Base-by-base conservation (phyloP, 345 rosid species). In the Physaria fendleri region DNA sequence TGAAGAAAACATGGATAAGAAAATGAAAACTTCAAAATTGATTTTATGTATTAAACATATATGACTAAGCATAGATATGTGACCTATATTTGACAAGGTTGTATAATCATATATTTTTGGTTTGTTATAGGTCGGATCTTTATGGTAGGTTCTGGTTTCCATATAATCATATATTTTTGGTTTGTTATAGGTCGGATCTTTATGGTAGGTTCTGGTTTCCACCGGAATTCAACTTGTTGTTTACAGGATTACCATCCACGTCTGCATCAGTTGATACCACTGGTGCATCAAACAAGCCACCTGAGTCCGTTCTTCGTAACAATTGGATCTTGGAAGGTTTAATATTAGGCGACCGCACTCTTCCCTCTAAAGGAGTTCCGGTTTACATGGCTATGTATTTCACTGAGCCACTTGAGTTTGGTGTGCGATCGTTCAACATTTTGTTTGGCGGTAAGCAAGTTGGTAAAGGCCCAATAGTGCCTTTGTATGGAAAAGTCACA, bases 301-400 rank as follows among this genome's bases (percentile, higher is more conserved):
- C 64, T 21, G 50, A 37, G 57, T 18, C 48, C 11, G 2, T 66
- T 5, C 42, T 66, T 0, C 71, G 34, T 4, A 37, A 38, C 34
- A 56, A 42, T 27, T 66, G 57, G 64, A 5, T 3, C 1, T 9
- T 8, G 2, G 25, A 37, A 0, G 2, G 18, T 14, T 35, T 66
- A 56, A 0, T 4, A 20, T 11, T 65, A 45, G 2, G 1, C 2
- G 63, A 55, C 21, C 13, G 40, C 4, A 17, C 63, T 55, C 70
- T 65, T 55, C 70, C 62, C 2, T 24, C 24, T 0, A 1, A 0
- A 3, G 70, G 56, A 45, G 62, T 65, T 24, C 34, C 70, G 2
- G 23, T 55, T 45, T 65, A 65, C 55, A 34, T 65, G 62, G 62
- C 70, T 17, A 45, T 65, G 62, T 65, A 65, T 65, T 65, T 65